phyloP scores from a whole-genome alignment of 2,329 filamentous ascomycete genomes.

The Microcyclospora tardicrescens region DNA sequence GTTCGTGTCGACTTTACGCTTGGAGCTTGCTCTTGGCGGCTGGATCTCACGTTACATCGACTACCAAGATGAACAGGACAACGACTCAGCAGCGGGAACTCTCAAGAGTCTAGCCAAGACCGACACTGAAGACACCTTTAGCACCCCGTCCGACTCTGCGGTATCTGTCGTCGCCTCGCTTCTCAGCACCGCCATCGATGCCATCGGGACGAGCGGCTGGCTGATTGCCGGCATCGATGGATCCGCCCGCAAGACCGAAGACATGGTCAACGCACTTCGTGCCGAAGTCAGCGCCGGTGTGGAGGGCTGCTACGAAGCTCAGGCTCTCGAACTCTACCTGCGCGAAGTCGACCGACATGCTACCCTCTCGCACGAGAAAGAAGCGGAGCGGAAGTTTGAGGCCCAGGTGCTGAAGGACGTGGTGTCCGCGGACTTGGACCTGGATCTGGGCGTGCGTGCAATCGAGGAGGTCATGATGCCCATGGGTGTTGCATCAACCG shows the following conservation, averaged over 20 bases:
- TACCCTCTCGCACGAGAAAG: constrained; percentile 4
- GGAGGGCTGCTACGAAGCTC: constrained; percentile 57
- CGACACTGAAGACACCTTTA: constrained; percentile 29
- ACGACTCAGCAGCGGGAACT: constrained; percentile 24
- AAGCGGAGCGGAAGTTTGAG: constrained; percentile 26
- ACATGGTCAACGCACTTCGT: constrained; percentile 53
- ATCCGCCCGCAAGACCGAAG: constrained; percentile 43
- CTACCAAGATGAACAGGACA: constrained; percentile 43
- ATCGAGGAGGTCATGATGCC: constrained; percentile 57
- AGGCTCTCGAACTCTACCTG: constrained; percentile 50
- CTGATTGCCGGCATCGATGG: constrained; percentile 43
- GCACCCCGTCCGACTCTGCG: constrained; percentile 49
- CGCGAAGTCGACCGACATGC: constrained; percentile 52
- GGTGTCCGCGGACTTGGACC: constrained; percentile 9
- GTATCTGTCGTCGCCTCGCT: constrained; percentile 60
- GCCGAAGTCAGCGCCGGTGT: constrained; percentile 58
- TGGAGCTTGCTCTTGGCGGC: constrained; percentile 59
- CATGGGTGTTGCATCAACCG: too few species aligned
- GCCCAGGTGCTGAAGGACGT: constrained; percentile 9
- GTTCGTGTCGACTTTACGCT: constrained; percentile 58
- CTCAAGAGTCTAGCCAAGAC: constrained; percentile 40
- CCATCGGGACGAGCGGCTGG: constrained; percentile 63
- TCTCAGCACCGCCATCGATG: constrained; percentile 60
- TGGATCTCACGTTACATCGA: constrained; percentile 48
- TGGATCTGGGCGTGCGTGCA: constrained; percentile 58